Base-by-base conservation (phyloP, 2,329 filamentous ascomycete genomes). In the Penicillium sp. region DNA sequence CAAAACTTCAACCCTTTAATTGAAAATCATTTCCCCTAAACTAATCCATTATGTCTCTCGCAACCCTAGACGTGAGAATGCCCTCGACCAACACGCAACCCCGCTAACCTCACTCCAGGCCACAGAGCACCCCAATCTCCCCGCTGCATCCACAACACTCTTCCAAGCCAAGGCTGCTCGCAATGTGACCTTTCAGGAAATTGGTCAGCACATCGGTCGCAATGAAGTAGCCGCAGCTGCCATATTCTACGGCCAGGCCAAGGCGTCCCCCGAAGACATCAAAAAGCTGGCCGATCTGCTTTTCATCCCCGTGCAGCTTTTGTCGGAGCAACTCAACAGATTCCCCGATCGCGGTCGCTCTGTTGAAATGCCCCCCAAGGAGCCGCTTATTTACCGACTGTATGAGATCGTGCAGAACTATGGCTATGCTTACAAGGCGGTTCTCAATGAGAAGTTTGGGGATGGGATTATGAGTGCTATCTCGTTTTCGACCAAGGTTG, bases 401-500 rank as follows among this genome's bases (percentile, higher is more conserved):
- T 97, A 91, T 73, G 93, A 97, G 80, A 89, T 97, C 70, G 88
- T 97, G 59, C 92, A 97, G 78, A 97, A 96, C 74, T 97, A 97
- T 69, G 93, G 93, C 1, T 95, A 96, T 73, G 90, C 92, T 0
- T 97, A 95, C 77, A 97, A 97, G 82, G 92, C 91, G 0, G 84
- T 97, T 5, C 73, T 97, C 74, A 97, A 97, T 65, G 93, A 97
- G 82, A 97, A 97, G 81, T 91, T 91, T 70, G 89, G 89, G 0
- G 89, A 92, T 70, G 93, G 93, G 1, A 97, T 97, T 69, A 97
- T 97, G 93, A 96, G 91, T 70, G 93, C 92, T 1, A 96, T 97
- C 69, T 86, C 86, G 16, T 97, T 96, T 74, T 89, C 86, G 50
- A 96, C 91, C 0, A 91, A 91, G 69, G 89, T 97, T 2, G 91